Evolutionary conservation across 371 early-diverging fungal genomes (phyloP).

Genomic region (Thermomucor indicae-seudaticae): DNA sequence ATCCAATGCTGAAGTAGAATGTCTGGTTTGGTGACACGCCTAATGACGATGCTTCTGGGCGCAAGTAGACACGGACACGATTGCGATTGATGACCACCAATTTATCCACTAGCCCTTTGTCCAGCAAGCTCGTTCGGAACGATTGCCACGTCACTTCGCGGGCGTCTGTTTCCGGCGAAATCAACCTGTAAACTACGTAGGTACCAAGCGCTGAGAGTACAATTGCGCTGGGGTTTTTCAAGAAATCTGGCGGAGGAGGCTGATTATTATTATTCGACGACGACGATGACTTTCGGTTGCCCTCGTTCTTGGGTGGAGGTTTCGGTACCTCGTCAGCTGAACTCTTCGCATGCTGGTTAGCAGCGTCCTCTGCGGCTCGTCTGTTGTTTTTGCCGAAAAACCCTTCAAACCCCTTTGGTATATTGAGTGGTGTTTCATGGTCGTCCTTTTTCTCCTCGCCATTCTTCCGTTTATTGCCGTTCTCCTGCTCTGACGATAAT

Average conservation of each 20-base stretch:
- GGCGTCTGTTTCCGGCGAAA: conserved; percentile 40
- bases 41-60: conserved; percentile 60
- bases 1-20: conserved; percentile 87
- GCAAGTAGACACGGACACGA: conserved; percentile 75
- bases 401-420: conserved; percentile 37
- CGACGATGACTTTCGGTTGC: background rate
- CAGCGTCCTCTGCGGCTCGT: conserved; percentile 3
- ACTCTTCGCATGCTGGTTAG: conserved; percentile 3
- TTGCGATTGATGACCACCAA: conserved; percentile 84
- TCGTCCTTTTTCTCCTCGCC: conserved; percentile 19
- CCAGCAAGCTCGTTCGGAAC: conserved; percentile 82
- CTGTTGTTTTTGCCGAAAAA: conserved; percentile 29
- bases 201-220: conserved; percentile 45
- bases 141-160: conserved; percentile 90
- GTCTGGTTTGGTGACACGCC: conserved; percentile 28
- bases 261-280: conserved; percentile 2
- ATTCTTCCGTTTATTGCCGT: conserved; percentile 9
- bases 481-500: background rate
- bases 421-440: conserved; percentile 3
- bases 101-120: conserved; percentile 88
- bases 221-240: conserved; percentile 43
- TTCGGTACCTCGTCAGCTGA: conserved; percentile 7
- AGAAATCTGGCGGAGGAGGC: conserved; percentile 25
- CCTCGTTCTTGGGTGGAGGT: background rate
- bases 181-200: conserved; percentile 51